Evolutionary conservation across 108 stramenopile genomes (phyloP), one percentile per base, ranked within the genome.

Genomic region (Skeletonema marinoi): DNA sequence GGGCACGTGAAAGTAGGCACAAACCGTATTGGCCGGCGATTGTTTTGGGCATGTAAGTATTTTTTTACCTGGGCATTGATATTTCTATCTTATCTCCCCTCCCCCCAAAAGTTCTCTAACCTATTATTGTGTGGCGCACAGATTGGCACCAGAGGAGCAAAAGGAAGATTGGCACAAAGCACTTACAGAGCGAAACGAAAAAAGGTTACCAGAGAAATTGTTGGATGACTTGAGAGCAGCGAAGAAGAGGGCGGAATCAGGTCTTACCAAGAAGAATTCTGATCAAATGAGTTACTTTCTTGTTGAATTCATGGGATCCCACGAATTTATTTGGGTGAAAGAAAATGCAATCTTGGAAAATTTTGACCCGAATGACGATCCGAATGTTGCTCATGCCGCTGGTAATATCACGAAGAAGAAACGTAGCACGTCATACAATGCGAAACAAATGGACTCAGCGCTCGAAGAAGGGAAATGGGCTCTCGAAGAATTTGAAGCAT

Each of bases 1-100:
- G 95, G 95, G 95, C 92, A 10, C 78, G 95, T 21, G 95, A 96
- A 74, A 87, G 86, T 58, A 92, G 88, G 83, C 93, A 96, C 76
- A 93, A 93, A 64, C 95, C 95, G 1, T 93, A 78, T 66, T 96
- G 95, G 95, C 95, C 95, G 13, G 92, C 95, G n/a, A 83, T 96
- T 31, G 92, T 93, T 39, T 70, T 96, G 32, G 95, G 95, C 66
- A 96, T 96, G 77, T 82, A 82, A 76, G 81, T 72, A 54, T 60
- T 58, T 35, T 60, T 58, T 35, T 44, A 54, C 51, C 10, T 30
- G 29, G 1, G 50, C 29, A 7, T 30, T 66, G 9, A 32, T 41
- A 31, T 63, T n/a, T 56, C 25, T 35, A 25, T n/a, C 32, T 25
- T 17, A n/a, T 74, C 17, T 10, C 38, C 38, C 33, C 66, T 60